Percentiles rank a stretch among this genome's conserved stretches.
Evolutionary conservation across 202 grass and related monocot species (phyloP).

Genomic region (Bolboschoenoplectus hybrid): DNA sequence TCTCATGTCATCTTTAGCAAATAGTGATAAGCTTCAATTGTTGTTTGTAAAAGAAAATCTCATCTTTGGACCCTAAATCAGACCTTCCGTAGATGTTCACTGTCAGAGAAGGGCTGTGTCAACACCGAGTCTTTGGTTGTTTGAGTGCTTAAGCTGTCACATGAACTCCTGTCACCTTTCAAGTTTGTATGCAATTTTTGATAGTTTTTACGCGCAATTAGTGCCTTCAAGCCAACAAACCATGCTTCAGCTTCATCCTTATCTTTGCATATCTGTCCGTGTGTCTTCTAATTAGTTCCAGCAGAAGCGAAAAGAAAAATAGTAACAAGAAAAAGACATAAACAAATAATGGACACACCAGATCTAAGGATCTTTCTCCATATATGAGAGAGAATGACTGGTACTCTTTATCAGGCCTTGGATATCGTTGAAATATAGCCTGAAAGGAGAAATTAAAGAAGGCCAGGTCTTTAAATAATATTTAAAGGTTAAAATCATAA

Average conservation of each 20-base stretch:
- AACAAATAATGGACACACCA: slow-evolving; percentile 45
- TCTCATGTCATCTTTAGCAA: slow-evolving; percentile 7
- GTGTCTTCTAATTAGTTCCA: neutral
- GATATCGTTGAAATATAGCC: slow-evolving; percentile 68
- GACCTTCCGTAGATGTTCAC: slow-evolving; percentile 51
- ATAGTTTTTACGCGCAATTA: slow-evolving; percentile 53
- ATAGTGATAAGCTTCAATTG: neutral
- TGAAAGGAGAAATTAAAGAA: slow-evolving; percentile 39
- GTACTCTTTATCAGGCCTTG: slow-evolving; percentile 78
- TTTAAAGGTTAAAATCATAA: slow-evolving; percentile 12
- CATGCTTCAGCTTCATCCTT: slow-evolving; percentile 80
- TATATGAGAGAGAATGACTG: slow-evolving; percentile 85
- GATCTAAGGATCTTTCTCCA: slow-evolving; percentile 68
- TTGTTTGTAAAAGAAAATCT: slow-evolving; percentile 19
- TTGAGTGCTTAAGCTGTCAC: slow-evolving; percentile 50
- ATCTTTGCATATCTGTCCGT: slow-evolving; percentile 77
- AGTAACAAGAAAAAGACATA: slow-evolving; percentile 33
- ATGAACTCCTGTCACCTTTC: slow-evolving; percentile 54
- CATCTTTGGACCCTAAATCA: neutral
- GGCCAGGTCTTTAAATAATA: slow-evolving; percentile 24
- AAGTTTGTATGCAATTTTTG: slow-evolving; percentile 45
- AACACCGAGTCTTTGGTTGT: slow-evolving; percentile 46
- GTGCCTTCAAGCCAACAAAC: slow-evolving; percentile 74
- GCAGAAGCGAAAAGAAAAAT: slow-evolving; percentile 23
- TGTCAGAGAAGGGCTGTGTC: slow-evolving; percentile 44